Evolutionary conservation across 2,329 filamentous ascomycete species (phyloP).

Genomic region (Botryotinia globosa): DNA sequence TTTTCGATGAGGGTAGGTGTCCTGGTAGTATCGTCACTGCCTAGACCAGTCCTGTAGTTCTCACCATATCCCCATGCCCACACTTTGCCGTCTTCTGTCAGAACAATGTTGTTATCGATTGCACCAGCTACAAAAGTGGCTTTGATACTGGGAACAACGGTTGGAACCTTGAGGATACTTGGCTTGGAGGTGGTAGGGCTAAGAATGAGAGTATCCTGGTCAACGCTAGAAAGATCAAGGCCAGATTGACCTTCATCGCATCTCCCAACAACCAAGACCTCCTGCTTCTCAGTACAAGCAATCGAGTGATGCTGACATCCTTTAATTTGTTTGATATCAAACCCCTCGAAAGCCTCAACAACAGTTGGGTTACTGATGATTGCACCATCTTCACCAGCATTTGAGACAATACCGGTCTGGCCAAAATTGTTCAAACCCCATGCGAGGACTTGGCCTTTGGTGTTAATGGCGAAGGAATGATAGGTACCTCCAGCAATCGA

Average conservation of each 20-base stretch:
- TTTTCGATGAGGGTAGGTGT: conserved; percentile 81
- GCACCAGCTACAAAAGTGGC: conserved; percentile 55
- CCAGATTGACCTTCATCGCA: conserved; percentile 55
- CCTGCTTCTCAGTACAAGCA: conserved; percentile 55
- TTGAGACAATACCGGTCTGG: conserved; percentile 66
- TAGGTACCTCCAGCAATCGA: conserved; percentile 59
- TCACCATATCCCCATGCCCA: conserved; percentile 79
- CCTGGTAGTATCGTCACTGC: conserved; percentile 72
- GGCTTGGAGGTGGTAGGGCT: conserved; percentile 56
- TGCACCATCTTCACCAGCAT: conserved; percentile 65
- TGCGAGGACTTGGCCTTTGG: conserved; percentile 67
- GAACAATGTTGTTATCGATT: conserved; percentile 69
- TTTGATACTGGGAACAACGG: conserved; percentile 43
- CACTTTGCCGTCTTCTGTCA: conserved; percentile 65
- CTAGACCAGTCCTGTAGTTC: conserved; percentile 77
- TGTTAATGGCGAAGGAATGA: conserved; percentile 74
- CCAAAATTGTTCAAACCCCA: conserved; percentile 90
- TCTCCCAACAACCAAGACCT: conserved; percentile 60
- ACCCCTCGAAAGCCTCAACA: not conserved
- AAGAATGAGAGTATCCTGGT: conserved; percentile 57
- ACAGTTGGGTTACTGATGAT: conserved; percentile 47
- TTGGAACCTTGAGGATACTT: conserved; percentile 68
- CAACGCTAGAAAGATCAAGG: conserved; percentile 53
- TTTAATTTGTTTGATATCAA: conserved; percentile 47
- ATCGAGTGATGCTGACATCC: conserved; percentile 76